Base-by-base conservation (phyloP, 345 rosid species). In the Microcos paniculata region DNA sequence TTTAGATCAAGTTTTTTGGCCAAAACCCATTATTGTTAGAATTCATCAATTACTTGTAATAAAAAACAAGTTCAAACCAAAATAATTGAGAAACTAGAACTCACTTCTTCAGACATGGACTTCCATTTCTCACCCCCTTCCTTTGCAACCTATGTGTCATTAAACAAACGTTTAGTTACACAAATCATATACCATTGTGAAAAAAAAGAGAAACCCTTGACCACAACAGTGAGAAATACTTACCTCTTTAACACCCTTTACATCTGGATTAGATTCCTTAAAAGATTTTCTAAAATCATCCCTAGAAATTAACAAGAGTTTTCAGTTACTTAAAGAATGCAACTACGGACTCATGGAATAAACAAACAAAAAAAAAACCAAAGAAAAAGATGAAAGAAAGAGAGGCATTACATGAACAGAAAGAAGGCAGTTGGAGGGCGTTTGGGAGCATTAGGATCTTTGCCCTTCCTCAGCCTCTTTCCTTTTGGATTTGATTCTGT, bases 391-490 rank as follows among this genome's bases (percentile, higher is more conserved):
- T n/a, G 2, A 30, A 28, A 46, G 4, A 8, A 8, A n/a, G 61
- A 3, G 0, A 40, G 31, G 15, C 3, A 62, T 71, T 87, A 93
- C 94, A 95, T 82, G 89, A 95, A 95, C 73, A 95, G 42, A 35
- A 95, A 91, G 88, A 93, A 95, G n/a, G 96, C 97, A 0, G 97
- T 88, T 38, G 90, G 87, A 74, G 99, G 97, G 59, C 96, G 92
- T 61, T 93, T 93, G 14, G 90, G 87, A 74, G 77, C 84, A 78
- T 83, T 89, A 0, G 90, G 80, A 71, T 83, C 81, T 57, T 76
- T 79, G 63, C 62, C 79, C 82, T 85, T 83, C 78, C 83, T 85
- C 52, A 69, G 84, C 65, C 81, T 91, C 76, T 82, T 88, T 77
- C 82, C 93, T 90, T 89, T 95, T 1, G 91, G 26, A 75, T 88